A percentile compares a stretch with the other conserved stretches of the same genome.
Conservation (phyloP, 148 eudicot genomes). For the Polygonum aviculare region DNA sequence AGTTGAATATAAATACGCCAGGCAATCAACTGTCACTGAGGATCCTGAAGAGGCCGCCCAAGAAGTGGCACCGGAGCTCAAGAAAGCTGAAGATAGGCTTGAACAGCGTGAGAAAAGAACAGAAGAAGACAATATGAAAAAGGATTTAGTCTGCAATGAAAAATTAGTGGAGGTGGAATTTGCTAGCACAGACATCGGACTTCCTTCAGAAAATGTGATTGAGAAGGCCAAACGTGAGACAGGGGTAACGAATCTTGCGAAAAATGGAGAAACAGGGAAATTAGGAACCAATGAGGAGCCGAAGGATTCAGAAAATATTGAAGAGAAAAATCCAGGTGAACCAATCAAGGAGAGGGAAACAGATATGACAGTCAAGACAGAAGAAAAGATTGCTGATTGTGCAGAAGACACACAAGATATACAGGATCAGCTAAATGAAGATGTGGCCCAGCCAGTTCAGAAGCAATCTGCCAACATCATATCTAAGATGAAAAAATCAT, state of each 20-base stretch:
- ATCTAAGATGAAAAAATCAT: constrained; percentile 68
- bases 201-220: constrained; percentile 13
- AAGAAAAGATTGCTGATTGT: constrained; percentile 13
- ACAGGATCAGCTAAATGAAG: constrained; percentile 31
- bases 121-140: constrained; percentile 4
- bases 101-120: background rate
- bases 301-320: constrained; percentile 15
- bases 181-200: constrained; percentile 40
- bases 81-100: constrained; percentile 16
- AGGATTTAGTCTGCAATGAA: constrained; percentile 14
- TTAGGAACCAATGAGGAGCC: constrained; percentile 11
- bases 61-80: constrained; percentile 8
- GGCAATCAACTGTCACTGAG: background rate
- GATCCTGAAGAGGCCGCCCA: constrained; percentile 2
- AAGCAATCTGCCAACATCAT: constrained; percentile 50
- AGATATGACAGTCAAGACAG: constrained; percentile 6
- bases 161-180: constrained; percentile 12
- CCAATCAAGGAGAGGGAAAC: constrained; percentile 18
- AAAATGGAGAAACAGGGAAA: constrained; percentile 7
- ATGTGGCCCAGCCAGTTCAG: constrained; percentile 37
- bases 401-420: background rate
- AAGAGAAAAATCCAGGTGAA: constrained; percentile 9
- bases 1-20: background rate
- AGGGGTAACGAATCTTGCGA: constrained; percentile 10
- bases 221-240: constrained; percentile 12